Evolutionary conservation across 169 alveolate species (phyloP), one percentile per base, ranked within the genome.

Genomic region (Plasmodium blacklocki): DNA sequence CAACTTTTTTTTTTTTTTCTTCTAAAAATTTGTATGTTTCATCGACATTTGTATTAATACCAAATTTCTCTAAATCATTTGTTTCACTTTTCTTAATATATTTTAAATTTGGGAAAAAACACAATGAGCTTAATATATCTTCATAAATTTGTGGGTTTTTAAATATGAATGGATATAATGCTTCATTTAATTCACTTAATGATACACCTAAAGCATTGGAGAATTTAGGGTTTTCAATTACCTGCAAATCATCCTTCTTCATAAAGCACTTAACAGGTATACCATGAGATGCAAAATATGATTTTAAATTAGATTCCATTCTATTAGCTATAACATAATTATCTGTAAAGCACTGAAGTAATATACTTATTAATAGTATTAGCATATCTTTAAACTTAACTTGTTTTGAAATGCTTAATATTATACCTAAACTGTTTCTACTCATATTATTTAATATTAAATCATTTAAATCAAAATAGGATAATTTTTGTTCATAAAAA

Each of bases 121-220:
- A 86, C 7, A 86, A 73, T 15, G 23, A 59, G 32, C 72, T 72
- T 58, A 86, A 60, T 45, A 86, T 60, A 15, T 86, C 92, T 59
- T 86, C 92, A 86, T 86, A 86, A 59, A 86, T 58, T 32, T 86
- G 92, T 49, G 92, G 92, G 45, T 86, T 86, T 73, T 73, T 86
- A 86, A 86, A 86, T 1, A 86, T 86, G 49, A 72, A 73, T 43
- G 86, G 92, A 23, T 86, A 86, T 71, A 86, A 59, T 15, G 92
- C 88, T 64, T 86, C 76, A 73, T 86, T 86, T 47, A 86, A 54
- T 21, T 86, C 78, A 26, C 18, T 86, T 11, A 86, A 72, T 3
- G 92, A 86, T 32, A 86, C 92, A 12, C 92, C 92, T 63, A 86
- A 71, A 0, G 92, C 92, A 43, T 73, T 72, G 29, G 76, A 45